These are phyloP conservation scores for Sordariomycetes sp. DNA, from an alignment of 2,329 filamentous ascomycete species.

Conservation along the genomic window DNA sequence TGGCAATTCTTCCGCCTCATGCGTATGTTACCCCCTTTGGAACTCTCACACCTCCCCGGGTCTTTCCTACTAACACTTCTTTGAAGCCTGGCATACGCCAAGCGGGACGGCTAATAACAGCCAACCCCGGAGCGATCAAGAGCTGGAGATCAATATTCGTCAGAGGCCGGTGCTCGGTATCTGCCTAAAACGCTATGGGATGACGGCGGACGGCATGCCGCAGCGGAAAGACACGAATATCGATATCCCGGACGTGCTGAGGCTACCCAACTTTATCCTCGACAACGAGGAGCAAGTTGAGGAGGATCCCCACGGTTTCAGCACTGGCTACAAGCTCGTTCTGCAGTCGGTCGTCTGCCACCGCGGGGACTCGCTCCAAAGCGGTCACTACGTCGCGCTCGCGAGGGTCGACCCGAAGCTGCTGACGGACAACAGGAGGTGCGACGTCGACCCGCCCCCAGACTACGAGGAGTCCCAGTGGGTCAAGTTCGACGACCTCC, in stretches of 20 bases:
- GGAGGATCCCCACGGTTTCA: slow-evolving; percentile 46
- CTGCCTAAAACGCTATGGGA: slow-evolving; percentile 75
- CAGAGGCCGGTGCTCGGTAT: slow-evolving; percentile 80
- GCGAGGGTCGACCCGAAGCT: slow-evolving; percentile 58
- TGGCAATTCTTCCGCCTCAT: slow-evolving; percentile 96
- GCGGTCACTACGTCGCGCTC: slow-evolving; percentile 84
- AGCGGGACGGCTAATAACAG: slow-evolving; percentile 33
- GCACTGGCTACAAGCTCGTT: slow-evolving; percentile 85
- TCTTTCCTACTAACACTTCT: slow-evolving; percentile 17
- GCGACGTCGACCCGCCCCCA: slow-evolving; percentile 43
- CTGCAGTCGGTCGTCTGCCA: slow-evolving; percentile 90
- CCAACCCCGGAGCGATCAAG: slow-evolving; percentile 51
- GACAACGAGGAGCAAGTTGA: slow-evolving; percentile 58
- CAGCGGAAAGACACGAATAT: slow-evolving; percentile 68
- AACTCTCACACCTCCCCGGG: not conserved
- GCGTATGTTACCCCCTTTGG: slow-evolving; percentile 39
- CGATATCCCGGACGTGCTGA: slow-evolving; percentile 72
- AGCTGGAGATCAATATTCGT: slow-evolving; percentile 81
- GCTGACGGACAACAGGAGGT: slow-evolving; percentile 44
- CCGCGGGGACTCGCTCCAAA: slow-evolving; percentile 70
- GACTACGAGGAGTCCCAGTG: slow-evolving; percentile 64
- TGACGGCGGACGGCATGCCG: slow-evolving; percentile 55
- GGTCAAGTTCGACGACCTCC: slow-evolving; percentile 88
- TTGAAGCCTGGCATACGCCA: slow-evolving; percentile 58
- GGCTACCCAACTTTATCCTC: slow-evolving; percentile 78